Evolutionary conservation across 352 stramenopile genomes (phyloP).

Genomic region (Globisporangium paroecandrum): DNA sequence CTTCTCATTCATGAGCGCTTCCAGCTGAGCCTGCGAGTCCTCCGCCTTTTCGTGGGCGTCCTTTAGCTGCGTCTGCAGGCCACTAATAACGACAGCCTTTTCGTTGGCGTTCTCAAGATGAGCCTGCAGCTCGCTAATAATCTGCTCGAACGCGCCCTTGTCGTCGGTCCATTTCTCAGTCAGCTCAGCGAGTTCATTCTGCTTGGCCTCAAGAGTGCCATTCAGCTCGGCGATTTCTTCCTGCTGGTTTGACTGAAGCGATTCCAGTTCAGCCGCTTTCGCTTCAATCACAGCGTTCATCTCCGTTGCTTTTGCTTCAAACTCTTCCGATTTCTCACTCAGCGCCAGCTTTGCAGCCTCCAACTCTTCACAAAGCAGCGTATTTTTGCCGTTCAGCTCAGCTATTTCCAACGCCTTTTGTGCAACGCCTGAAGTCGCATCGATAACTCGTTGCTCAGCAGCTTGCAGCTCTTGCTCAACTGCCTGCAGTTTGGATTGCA

Average conservation of each 20-base stretch:
- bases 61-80: constrained; percentile 12
- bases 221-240: constrained; percentile 9
- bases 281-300: constrained; percentile 6
- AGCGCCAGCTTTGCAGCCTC: constrained; percentile 5
- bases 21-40: constrained; percentile 17
- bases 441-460: not conserved
- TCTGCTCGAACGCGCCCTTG: constrained; percentile 20
- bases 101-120: constrained; percentile 12
- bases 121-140: constrained; percentile 9
- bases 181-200: constrained; percentile 15
- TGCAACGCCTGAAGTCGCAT: not conserved
- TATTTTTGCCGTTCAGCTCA: not conserved
- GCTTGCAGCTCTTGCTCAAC: constrained; percentile 1
- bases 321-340: not conserved
- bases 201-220: not conserved
- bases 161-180: constrained; percentile 10
- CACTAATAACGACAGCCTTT: constrained; percentile 13
- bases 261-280: not conserved
- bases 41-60: constrained; percentile 15
- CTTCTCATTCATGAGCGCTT: constrained; percentile 14
- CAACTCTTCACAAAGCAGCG: not conserved
- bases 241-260: constrained; percentile 22
- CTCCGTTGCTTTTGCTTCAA: constrained; percentile 1
- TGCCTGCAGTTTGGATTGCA: not conserved
- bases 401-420: not conserved